Base-by-base conservation (phyloP, 2,329 filamentous ascomycete genomes). In the Pyrenophora graminea region DNA sequence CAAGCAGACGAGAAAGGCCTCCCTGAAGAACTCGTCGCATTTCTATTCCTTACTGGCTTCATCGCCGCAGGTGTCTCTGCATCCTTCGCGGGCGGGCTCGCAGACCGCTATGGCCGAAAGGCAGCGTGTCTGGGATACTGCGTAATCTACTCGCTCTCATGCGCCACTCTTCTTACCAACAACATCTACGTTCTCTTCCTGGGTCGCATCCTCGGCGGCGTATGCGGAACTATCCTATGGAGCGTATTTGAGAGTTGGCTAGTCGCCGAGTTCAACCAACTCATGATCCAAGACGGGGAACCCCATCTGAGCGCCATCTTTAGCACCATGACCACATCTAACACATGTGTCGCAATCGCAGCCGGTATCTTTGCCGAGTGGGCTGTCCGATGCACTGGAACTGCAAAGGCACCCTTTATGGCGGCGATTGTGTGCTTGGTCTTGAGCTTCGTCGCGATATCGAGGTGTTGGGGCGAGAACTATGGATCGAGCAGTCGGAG, bases 231-330 rank as follows among this genome's bases (percentile, higher is more conserved):
- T 21, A 67, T 85, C 34, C 74, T 85, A 25, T 85, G 82, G 72
- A 82, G 77, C 37, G 80, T 79, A 4, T 85, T 85, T 56, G 82
- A 86, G 66, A 82, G 80, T 59, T 86, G 83, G 82, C 81, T 85
- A 74, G 78, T 85, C 23, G 77, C 80, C 39, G 82, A 85, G 59
- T 85, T 78, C 59, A 78, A 82, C 41, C 70, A 74, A 36, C 69
- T 77, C 36, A 74, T 74, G 10, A 56, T 82, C 6, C 73, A 76
- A 23, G 68, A 77, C n/a, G 68, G 68, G 12, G 72, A 74, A 7
- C 66, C 73, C 6, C 76, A 76, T 34, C 72, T 86, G 25, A 77
- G 78, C 46, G 69, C 73, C 25, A 76, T 85, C 18, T 84, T 83
- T 63, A 81, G 67, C 51, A 80, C 82, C 51, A 86, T 82, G 67